phyloP scores from a whole-genome alignment of 495 filamentous ascomycete species.

The Penicillium arizonense region DNA sequence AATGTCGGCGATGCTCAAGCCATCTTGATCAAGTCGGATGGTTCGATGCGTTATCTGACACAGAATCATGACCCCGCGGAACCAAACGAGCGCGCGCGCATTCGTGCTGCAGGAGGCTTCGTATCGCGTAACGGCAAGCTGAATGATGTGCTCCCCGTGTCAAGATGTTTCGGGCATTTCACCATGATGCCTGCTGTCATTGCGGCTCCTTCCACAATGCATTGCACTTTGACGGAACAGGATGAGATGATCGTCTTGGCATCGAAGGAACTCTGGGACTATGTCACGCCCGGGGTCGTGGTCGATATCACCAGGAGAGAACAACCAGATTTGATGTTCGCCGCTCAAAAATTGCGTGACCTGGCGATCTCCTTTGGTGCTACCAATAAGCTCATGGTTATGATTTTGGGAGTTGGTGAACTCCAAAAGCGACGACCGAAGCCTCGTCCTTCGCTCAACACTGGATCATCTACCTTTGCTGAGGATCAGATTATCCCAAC shows the following conservation, averaged over 20 bases:
- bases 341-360: slow-evolving; percentile 93
- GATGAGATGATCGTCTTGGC: slow-evolving; percentile 94
- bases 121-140: slow-evolving; percentile 92
- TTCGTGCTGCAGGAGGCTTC: slow-evolving; percentile 91
- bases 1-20: slow-evolving; percentile 96
- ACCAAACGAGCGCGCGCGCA: slow-evolving; percentile 75
- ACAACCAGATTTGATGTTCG: slow-evolving; percentile 86
- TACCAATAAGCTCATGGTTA: slow-evolving; percentile 94
- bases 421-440: slow-evolving; percentile 78
- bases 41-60: slow-evolving; percentile 75
- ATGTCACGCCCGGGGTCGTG: slow-evolving; percentile 78
- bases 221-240: slow-evolving; percentile 76
- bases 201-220: slow-evolving; percentile 80
- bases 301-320: slow-evolving; percentile 89
- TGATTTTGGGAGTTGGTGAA: slow-evolving; percentile 91
- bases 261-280: slow-evolving; percentile 92
- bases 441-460: slow-evolving; percentile 73
- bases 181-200: slow-evolving; percentile 90
- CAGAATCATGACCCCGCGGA: slow-evolving; percentile 91
- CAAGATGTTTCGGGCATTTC: slow-evolving; percentile 91
- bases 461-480: slow-evolving; percentile 65
- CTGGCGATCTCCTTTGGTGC: slow-evolving; percentile 94
- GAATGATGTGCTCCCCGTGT: slow-evolving; percentile 88
- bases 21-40: slow-evolving; percentile 86
- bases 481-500: slow-evolving; percentile 67